These are phyloP conservation scores for Exophiala bonariae DNA, from an alignment of 2,329 filamentous ascomycete species.

Conservation along the genomic window DNA sequence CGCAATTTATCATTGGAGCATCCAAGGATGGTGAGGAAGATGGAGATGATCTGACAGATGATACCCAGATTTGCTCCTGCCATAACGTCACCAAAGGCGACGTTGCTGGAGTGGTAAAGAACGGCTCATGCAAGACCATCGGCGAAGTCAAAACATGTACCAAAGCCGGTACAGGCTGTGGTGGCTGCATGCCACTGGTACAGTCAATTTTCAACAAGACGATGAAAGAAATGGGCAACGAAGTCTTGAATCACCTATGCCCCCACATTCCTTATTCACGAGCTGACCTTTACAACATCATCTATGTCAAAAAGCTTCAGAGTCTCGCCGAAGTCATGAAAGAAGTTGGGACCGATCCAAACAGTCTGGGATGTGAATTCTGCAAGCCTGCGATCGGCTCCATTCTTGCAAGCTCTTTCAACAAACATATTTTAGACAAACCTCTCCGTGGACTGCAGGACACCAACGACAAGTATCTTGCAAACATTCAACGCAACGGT, in stretches of 20 bases:
- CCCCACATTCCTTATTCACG: slow-evolving; percentile 81
- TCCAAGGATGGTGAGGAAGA: slow-evolving; percentile 72
- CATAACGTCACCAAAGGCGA: slow-evolving; percentile 90
- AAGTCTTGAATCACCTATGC: slow-evolving; percentile 84
- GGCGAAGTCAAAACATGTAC: slow-evolving; percentile 85
- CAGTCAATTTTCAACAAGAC: slow-evolving; percentile 88
- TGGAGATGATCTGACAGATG: slow-evolving; percentile 75
- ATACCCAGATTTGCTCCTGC: slow-evolving; percentile 88
- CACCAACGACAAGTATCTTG: slow-evolving; percentile 85
- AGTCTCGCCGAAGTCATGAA: slow-evolving; percentile 76
- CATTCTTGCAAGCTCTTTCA: slow-evolving; percentile 80
- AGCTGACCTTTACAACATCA: slow-evolving; percentile 85
- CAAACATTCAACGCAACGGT: slow-evolving; percentile 87
- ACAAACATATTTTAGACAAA: slow-evolving; percentile 75
- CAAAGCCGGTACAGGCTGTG: slow-evolving; percentile 87
- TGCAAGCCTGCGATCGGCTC: slow-evolving; percentile 83
- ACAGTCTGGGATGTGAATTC: slow-evolving; percentile 77
- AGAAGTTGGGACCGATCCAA: slow-evolving; percentile 68
- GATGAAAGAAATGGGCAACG: slow-evolving; percentile 80
- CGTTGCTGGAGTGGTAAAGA: slow-evolving; percentile 69
- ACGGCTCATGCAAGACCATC: slow-evolving; percentile 77
- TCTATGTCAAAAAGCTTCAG: slow-evolving; percentile 75
- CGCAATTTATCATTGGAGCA: slow-evolving; percentile 79
- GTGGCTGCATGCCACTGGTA: slow-evolving; percentile 85
- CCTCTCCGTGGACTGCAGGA: slow-evolving; percentile 76